Conservation (phyloP, 371 early-diverging fungal genomes). For the Chytridiales sp. region DNA sequence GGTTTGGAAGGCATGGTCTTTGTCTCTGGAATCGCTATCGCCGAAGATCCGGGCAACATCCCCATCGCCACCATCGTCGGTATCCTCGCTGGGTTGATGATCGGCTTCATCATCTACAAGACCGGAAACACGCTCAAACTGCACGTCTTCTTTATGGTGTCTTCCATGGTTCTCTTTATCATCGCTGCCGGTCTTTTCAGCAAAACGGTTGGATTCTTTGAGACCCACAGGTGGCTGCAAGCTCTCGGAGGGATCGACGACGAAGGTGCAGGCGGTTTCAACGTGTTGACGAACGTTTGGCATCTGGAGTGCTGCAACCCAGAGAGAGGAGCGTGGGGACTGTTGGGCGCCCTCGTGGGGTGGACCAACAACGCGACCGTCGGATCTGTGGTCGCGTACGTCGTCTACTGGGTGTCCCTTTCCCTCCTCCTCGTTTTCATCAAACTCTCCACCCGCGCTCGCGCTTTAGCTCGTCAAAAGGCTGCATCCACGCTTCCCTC, state of each 20-base stretch:
- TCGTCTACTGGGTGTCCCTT: slow-evolving; percentile 69
- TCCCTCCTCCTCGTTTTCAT: slow-evolving; percentile 43
- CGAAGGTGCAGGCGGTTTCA: slow-evolving; percentile 17
- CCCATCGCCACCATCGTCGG: slow-evolving; percentile 76
- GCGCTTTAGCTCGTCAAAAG: too few relatives aligned
- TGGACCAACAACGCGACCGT: slow-evolving; percentile 75
- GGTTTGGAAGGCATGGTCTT: slow-evolving; percentile 80
- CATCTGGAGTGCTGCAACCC: slow-evolving; percentile 56
- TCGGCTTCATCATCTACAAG: slow-evolving; percentile 70
- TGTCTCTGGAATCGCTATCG: slow-evolving; percentile 64
- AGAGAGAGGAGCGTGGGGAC: slow-evolving; percentile 63
- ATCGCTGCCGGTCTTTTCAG: slow-evolving; percentile 77
- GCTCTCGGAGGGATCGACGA: slow-evolving; percentile 10
- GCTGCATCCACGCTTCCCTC: too few relatives aligned
- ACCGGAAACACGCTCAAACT: slow-evolving; percentile 60
- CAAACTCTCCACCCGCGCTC: too few relatives aligned
- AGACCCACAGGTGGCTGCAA: slow-evolving; percentile 46
- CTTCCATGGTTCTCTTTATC: slow-evolving; percentile 68
- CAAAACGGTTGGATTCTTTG: slow-evolving; percentile 58
- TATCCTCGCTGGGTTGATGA: slow-evolving; percentile 56
- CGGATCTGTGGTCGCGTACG: slow-evolving; percentile 69
- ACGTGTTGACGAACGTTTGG: slow-evolving; percentile 17
- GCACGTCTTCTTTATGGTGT: slow-evolving; percentile 72
- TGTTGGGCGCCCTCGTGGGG: slow-evolving; percentile 73
- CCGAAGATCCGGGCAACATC: slow-evolving; percentile 64